phyloP scores from a whole-genome alignment of 495 filamentous ascomycete genomes.

The Penicillium flavigenum region DNA sequence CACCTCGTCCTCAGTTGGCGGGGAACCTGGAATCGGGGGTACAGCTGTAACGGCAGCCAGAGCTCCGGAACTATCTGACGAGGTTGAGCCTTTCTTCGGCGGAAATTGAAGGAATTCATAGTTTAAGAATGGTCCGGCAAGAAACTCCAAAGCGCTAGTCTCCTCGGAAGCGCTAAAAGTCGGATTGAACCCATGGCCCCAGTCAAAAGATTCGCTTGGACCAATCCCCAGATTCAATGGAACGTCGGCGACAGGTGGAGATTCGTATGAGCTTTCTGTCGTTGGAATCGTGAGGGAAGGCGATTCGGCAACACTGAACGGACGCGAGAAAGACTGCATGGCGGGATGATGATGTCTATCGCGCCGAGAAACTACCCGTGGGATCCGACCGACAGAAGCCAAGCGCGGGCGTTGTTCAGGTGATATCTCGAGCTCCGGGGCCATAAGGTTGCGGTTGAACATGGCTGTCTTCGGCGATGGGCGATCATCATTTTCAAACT shows the following conservation, averaged over 20 bases:
- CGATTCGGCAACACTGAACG: slow-evolving; percentile 56
- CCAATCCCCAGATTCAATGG: slow-evolving; percentile 9
- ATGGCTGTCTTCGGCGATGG: slow-evolving; percentile 46
- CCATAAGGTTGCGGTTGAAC: slow-evolving; percentile 31
- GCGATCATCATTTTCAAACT: slow-evolving; percentile 39
- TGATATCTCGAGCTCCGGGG: slow-evolving; percentile 18
- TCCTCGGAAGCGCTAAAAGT: slow-evolving; percentile 41
- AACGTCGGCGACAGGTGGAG: slow-evolving; percentile 16
- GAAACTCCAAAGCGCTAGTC: slow-evolving; percentile 37
- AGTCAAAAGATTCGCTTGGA: slow-evolving; percentile 19
- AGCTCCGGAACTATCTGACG: slow-evolving; percentile 67
- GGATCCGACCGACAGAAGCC: slow-evolving; percentile 86
- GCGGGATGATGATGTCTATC: slow-evolving; percentile 68
- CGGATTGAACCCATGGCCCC: slow-evolving; percentile 34
- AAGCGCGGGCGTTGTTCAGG: slow-evolving; percentile 48
- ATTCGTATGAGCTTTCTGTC: slow-evolving; percentile 15
- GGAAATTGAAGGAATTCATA: slow-evolving; percentile 72
- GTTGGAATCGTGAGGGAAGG: slow-evolving; percentile 30
- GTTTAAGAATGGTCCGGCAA: slow-evolving; percentile 39
- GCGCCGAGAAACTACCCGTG: slow-evolving; percentile 72
- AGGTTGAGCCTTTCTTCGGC: slow-evolving; percentile 66
- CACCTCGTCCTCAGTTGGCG: slow-evolving; percentile 76
- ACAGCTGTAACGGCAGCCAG: slow-evolving; percentile 59
- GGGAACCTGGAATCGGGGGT: slow-evolving; percentile 55
- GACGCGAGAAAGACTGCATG: slow-evolving; percentile 81